Evolutionary conservation across 345 rosid genomes (phyloP).

Genomic region (Syzygium jambos): DNA sequence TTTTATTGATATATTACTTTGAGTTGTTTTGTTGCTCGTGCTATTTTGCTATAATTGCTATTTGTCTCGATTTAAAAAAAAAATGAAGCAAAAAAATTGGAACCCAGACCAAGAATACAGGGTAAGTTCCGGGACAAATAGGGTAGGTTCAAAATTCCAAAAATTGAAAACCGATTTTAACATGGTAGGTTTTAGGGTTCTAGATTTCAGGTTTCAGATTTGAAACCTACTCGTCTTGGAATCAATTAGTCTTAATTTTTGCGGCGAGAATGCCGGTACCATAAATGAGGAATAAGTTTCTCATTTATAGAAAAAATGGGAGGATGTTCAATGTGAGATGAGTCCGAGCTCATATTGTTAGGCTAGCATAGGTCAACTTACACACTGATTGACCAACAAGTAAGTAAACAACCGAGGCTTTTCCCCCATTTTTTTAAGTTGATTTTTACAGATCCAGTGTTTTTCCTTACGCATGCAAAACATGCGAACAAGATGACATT

Average conservation of each 20-base stretch:
- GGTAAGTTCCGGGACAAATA: not conserved
- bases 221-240: rapidly evolving
- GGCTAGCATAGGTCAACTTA: not conserved
- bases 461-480: not conserved
- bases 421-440: not conserved
- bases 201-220: too few species aligned
- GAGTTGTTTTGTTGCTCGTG: not conserved
- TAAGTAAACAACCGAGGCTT: not conserved
- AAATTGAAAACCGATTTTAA: not conserved
- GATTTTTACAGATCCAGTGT: not conserved
- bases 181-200: too few species aligned
- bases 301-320: not conserved
- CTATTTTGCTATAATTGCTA: too few species aligned
- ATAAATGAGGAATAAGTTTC: not conserved
- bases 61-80: not conserved
- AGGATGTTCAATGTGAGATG: not conserved
- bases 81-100: not conserved
- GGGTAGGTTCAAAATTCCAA: not conserved
- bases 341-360: not conserved
- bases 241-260: not conserved
- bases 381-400: not conserved
- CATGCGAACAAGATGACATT: not conserved
- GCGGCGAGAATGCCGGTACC: not conserved
- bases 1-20: too few species aligned
- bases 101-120: rapidly evolving